Evolutionary conservation across 2,329 filamentous ascomycete genomes (phyloP), one percentile per base, ranked within the genome.

Genomic region (Diaporthe sp.): DNA sequence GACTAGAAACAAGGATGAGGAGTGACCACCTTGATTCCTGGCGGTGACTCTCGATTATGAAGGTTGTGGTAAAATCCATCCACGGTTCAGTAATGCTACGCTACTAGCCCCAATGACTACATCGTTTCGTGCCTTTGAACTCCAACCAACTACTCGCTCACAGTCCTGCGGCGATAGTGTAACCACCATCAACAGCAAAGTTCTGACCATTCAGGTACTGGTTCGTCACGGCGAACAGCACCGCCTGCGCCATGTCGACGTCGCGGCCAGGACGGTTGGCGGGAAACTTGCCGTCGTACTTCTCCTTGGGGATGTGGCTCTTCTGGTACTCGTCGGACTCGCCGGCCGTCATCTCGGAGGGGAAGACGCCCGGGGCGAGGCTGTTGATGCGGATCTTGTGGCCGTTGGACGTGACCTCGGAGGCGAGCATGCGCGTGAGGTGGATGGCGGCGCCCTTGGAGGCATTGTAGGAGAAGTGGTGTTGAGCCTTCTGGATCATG

Each of bases 321-420:
- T 93, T 94, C 77, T 90, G 88, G 44, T 80, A 80, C 25, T 85
- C 84, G 25, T 87, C 84, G 39, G 86, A 88, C 17, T 83, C 85
- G 4, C 82, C 82, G 1, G 90, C 88, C 53, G 92, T 92, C 93
- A 94, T 94, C 89, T 94, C 93, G 80, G 92, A 93, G 25, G 92
- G 92, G 79, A 90, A 90, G 39, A 94, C 88, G 46, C 93, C 93
- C 0, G 94, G 94, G 0, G 94, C 94, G 76, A 94, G 94, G 55
- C 92, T 91, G 80, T 95, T 89, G 51, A 93, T 88, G 78, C 95
- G 94, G 55, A 90, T 87, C 82, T 91, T 92, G 76, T 93, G 88
- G 28, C 89, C 87, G 62, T 90, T 86, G 76, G 84, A 85, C 0
- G 90, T 88, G 8, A 94, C 81, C 82, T 94, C 92, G 51, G 86